Conservation (phyloP, 2,329 filamentous ascomycete species). For the Fusarium sacchari region DNA sequence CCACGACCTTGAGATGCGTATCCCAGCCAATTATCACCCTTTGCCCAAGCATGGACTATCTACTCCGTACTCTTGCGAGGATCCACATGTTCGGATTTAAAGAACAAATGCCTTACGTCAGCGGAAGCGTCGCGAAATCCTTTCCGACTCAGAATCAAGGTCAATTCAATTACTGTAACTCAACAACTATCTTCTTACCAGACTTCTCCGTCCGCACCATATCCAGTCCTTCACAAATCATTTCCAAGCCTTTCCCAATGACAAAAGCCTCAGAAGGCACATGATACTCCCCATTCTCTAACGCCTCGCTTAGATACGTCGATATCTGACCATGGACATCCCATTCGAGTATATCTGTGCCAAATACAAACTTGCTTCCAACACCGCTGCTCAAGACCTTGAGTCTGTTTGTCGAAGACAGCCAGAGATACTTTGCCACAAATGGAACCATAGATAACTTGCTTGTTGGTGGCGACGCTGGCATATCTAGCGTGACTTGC, state of each 20-base stretch:
- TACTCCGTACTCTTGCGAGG: too few species aligned
- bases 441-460: neutral
- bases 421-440: constrained; percentile 8
- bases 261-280: neutral
- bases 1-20: too few species aligned
- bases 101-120: too few species aligned
- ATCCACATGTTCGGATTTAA: too few species aligned
- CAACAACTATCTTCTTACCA: neutral
- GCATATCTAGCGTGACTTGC: constrained; percentile 4
- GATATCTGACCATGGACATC: too few species aligned
- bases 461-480: neutral
- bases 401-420: neutral
- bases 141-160: too few species aligned
- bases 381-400: neutral
- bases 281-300: neutral
- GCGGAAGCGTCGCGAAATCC: too few species aligned
- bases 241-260: neutral
- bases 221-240: neutral
- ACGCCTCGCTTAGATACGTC: neutral
- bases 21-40: too few species aligned
- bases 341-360: neutral
- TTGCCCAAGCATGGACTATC: too few species aligned
- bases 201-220: neutral
- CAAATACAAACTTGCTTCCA: constrained; percentile 10
- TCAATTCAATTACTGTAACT: too few species aligned